Base-by-base conservation (phyloP, 1,284 basidiomycete genomes). In the Meripilus lineatus region DNA sequence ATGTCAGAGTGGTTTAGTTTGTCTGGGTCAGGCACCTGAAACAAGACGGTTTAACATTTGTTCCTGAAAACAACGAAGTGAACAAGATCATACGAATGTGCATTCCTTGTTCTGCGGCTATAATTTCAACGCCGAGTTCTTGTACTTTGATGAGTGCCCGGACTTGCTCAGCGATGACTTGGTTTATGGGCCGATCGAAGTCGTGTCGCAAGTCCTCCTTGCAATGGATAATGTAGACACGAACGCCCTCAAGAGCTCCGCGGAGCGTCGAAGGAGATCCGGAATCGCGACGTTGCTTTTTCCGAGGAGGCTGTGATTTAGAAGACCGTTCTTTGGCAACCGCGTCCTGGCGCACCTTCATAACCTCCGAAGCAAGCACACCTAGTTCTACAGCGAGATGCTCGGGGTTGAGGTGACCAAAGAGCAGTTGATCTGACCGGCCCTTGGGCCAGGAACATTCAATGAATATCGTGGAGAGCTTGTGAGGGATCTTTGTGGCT, bases 361-460 rank as follows among this genome's bases (percentile, higher is more conserved):
- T 69, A 20, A 90, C 79, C 54, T 86, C 80, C 10, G 61, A 63
- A 5, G 87, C 87, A 32, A 92, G 72, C 1, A 64, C 64, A 4
- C 68, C 57, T 38, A 92, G 71, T 61, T 92, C 89, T 32, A 74
- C 69, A 0, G 73, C 69, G 33, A 93, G 68, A 57, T 89, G 83
- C 20, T 77, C 76, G 0, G 89, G 87, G 25, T 70, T 83, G 10
- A 93, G 71, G 51, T 93, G 90, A 0, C 89, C 90, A 58, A 75
- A 91, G 10, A 93, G 67, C 38, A 66, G 57, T 30, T 76, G 71
- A 49, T 79, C 72, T 7, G 69, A 64, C 42, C 89, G 71, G 0
- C 79, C 82, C 2, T 74, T 70, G 13, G 81, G 79, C 69, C 82
- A 92, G 2, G 87, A 91, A 58, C 89, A 91, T 62, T 93, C 89